Evolutionary conservation across 2,329 filamentous ascomycete genomes (phyloP).

Genomic region (Raffaelea deltoideospora): DNA sequence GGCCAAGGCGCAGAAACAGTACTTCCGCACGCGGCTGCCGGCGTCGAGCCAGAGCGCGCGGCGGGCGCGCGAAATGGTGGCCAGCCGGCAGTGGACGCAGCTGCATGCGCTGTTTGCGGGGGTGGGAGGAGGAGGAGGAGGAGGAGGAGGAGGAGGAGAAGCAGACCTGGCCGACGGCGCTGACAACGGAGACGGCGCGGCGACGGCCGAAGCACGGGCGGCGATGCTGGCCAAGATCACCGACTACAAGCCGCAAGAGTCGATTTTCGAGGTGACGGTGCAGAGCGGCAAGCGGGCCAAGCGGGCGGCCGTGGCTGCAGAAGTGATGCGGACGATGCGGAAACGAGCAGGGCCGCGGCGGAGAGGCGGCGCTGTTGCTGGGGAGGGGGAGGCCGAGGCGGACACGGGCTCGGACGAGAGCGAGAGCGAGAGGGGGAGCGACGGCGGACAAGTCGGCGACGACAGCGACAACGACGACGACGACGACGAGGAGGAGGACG

Average conservation of each 20-base stretch:
- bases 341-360: constrained; percentile 50
- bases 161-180: constrained; percentile 30
- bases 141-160: too few relatives aligned
- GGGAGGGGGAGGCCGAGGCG: constrained; percentile 39
- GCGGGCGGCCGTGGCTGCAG: constrained; percentile 49
- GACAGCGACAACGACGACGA: constrained; percentile 19
- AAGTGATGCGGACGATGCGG: constrained; percentile 60
- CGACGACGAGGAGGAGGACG: constrained; percentile 8
- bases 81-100: constrained; percentile 54
- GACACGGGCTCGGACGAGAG: constrained; percentile 49
- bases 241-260: constrained; percentile 78
- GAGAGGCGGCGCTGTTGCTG: constrained; percentile 18
- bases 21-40: constrained; percentile 76
- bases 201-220: constrained; percentile 45
- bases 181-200: constrained; percentile 32
- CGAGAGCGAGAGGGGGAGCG: constrained; percentile 19
- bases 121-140: constrained; percentile 23
- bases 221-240: constrained; percentile 82
- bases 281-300: constrained; percentile 47
- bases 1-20: constrained; percentile 81
- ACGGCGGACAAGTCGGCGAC: constrained; percentile 23
- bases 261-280: constrained; percentile 80
- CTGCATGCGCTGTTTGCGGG: constrained; percentile 71
- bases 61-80: constrained; percentile 62
- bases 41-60: constrained; percentile 86